Evolutionary conservation across 768 basidiomycete species (phyloP).

Genomic region (Agaricus sinodeliciosus): DNA sequence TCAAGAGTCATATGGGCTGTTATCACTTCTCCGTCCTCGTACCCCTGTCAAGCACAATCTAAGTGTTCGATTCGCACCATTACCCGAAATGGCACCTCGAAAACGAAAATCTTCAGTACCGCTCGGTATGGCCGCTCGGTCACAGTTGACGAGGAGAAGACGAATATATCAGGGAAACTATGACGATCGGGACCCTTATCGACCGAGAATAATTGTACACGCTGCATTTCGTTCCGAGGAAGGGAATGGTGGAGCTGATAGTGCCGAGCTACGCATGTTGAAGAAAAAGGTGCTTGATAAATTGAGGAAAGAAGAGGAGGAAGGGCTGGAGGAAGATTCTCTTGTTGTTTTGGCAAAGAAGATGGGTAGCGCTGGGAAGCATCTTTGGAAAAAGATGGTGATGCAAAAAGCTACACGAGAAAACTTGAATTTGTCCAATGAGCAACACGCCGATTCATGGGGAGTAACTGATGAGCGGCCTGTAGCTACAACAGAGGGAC

Average conservation of each 20-base stretch:
- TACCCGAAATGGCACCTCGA: conserved; percentile 45
- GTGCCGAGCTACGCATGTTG: background rate
- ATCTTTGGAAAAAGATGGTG: conserved; percentile 42
- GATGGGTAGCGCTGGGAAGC: conserved; percentile 43
- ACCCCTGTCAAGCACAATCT: conserved; percentile 12
- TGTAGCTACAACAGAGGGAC: background rate
- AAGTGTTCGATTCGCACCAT: conserved; percentile 52
- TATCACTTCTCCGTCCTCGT: conserved; percentile 13
- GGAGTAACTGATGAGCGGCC: background rate
- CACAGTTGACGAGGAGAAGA: conserved; percentile 31
- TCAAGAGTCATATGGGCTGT: background rate
- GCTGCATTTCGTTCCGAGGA: background rate
- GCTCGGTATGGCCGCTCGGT: conserved; percentile 48
- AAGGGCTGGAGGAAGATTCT: conserved; percentile 28
- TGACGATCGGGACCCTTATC: conserved; percentile 2
- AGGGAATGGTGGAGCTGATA: background rate
- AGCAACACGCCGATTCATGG: conserved; percentile 6
- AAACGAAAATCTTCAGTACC: conserved; percentile 43
- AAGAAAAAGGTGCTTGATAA: background rate
- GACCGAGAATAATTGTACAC: background rate
- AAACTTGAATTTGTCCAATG: conserved; percentile 13
- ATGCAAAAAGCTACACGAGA: conserved; percentile 10
- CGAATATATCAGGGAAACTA: conserved; percentile 13
- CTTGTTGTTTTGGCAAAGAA: conserved; percentile 42
- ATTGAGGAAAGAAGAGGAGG: conserved; percentile 1